Conservation (phyloP, 2,329 filamentous ascomycete genomes). For the Curvularia spicifera region DNA sequence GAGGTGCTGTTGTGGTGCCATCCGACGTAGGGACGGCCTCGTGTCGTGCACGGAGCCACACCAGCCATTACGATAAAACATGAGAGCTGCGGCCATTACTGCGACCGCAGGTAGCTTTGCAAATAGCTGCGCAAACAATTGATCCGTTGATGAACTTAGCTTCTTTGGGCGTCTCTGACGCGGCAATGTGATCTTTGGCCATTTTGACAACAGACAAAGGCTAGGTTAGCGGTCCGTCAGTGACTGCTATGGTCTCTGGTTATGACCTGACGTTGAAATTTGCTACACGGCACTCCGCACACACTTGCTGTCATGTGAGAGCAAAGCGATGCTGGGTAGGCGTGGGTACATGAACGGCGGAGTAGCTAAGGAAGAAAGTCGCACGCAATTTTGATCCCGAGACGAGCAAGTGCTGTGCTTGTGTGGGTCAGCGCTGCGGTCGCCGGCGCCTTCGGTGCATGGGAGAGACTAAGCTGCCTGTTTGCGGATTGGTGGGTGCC, state of each 20-base stretch:
- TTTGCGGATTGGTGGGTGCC: conserved; percentile 34
- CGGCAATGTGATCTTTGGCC: conserved; percentile 26
- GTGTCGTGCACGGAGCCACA: conserved; percentile 40
- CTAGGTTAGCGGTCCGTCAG: conserved; percentile 24
- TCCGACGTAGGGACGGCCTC: conserved; percentile 31
- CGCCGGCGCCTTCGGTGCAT: conserved; percentile 32
- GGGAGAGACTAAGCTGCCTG: conserved; percentile 22
- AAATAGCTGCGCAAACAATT: conserved; percentile 42
- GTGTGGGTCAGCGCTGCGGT: conserved; percentile 45
- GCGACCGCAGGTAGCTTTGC: conserved; percentile 41
- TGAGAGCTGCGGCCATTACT: conserved; percentile 37
- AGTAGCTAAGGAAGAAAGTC: conserved; percentile 39
- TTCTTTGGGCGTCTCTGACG: conserved; percentile 25
- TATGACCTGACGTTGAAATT: conserved; percentile 49
- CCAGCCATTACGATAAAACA: conserved; percentile 47
- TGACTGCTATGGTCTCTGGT: conserved; percentile 17
- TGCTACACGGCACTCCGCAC: conserved; percentile 49
- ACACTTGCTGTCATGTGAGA: conserved; percentile 50
- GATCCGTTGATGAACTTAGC: conserved; percentile 32
- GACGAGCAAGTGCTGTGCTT: conserved; percentile 46
- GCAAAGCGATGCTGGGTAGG: conserved; percentile 48
- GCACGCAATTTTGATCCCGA: conserved; percentile 51
- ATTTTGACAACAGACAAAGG: conserved; percentile 29
- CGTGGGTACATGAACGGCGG: conserved; percentile 44
- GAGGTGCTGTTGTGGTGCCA: conserved; percentile 40